Evolutionary conservation across 2,329 filamentous ascomycete species (phyloP), one percentile per base, ranked within the genome.

Genomic region (Pyrenochaeta sp.): DNA sequence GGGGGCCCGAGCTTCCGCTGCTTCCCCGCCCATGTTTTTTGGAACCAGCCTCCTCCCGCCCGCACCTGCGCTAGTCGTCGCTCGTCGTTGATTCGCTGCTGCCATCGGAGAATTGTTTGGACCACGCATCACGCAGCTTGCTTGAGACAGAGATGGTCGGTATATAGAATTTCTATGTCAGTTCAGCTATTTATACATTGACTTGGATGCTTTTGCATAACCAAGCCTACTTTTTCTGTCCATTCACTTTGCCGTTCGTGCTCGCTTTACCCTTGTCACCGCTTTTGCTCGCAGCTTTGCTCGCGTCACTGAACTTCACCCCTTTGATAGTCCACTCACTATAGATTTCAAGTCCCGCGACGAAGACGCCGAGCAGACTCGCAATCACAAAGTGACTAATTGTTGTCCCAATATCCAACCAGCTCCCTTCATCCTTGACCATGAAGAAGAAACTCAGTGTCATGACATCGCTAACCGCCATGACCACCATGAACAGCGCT

Each of bases 401-500:
- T 3, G 92, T 97, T 28, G 92, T 96, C 32, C 95, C 95, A 74
- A 99, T 99, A 75, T 99, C 95, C 58, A 99, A 80, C 95, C 95
- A 99, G 24, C 91, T 95, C 0, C 95, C 95, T 75, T 99, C 95
- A 68, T 99, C 95, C 71, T 91, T 91, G 45, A 99, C 95, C 69
- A 97, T 92, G 88, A 92, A 99, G 80, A 99, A 99, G 82, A 99
- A 99, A 71, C 95, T 92, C 51, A 99, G 83, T 3, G 95, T 98
- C 75, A 98, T 84, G 49, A 97, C 87, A 74, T 99, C 95, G 59
- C 91, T 93, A 50, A 96, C 87, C 0, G 72, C 91, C 87, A 97
- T 96, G 50, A 96, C 93, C 3, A 78, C 66, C 90, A 97, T 97
- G 80, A 98, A 97, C 3, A 99, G 81, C 5, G 93, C 92, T 39